phyloP scores from a whole-genome alignment of 2,329 filamentous ascomycete genomes.

The Gremmenia infestans region DNA sequence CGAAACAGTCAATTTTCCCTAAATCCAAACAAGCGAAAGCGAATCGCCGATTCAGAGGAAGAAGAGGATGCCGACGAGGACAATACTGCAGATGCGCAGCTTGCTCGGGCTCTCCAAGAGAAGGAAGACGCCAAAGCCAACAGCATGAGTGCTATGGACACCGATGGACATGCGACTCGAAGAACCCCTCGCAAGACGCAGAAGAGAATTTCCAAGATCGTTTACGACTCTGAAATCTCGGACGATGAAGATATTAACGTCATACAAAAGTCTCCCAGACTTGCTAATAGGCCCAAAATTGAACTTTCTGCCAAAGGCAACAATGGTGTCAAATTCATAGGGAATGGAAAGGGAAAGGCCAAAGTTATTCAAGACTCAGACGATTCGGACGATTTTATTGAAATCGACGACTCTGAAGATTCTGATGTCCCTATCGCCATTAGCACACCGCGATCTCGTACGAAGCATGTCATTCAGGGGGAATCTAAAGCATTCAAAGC shows the following conservation, averaged over 20 bases:
- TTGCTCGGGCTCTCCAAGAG: constrained; percentile 54
- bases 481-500: constrained; percentile 1
- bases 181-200: constrained; percentile 17
- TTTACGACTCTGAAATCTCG: constrained; percentile 11
- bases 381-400: constrained; percentile 14
- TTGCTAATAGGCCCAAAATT: constrained; percentile 22
- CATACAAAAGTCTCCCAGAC: not conserved
- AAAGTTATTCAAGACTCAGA: constrained; percentile 16
- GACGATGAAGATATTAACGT: constrained; percentile 31
- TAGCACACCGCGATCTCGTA: constrained; percentile 1
- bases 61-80: constrained; percentile 35
- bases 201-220: constrained; percentile 11
- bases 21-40: constrained; percentile 39
- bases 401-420: constrained; percentile 19
- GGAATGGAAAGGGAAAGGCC: constrained; percentile 6
- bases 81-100: constrained; percentile 41
- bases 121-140: constrained; percentile 40
- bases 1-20: constrained; percentile 47
- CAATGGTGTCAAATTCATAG: constrained; percentile 22
- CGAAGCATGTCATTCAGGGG: not conserved
- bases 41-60: constrained; percentile 39
- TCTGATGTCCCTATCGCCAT: constrained; percentile 12
- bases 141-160: constrained; percentile 32
- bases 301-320: constrained; percentile 23
- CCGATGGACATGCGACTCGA: constrained; percentile 19